These are phyloP conservation scores for Lentinula edodes DNA, from an alignment of 768 basidiomycete species.

Conservation along the genomic window DNA sequence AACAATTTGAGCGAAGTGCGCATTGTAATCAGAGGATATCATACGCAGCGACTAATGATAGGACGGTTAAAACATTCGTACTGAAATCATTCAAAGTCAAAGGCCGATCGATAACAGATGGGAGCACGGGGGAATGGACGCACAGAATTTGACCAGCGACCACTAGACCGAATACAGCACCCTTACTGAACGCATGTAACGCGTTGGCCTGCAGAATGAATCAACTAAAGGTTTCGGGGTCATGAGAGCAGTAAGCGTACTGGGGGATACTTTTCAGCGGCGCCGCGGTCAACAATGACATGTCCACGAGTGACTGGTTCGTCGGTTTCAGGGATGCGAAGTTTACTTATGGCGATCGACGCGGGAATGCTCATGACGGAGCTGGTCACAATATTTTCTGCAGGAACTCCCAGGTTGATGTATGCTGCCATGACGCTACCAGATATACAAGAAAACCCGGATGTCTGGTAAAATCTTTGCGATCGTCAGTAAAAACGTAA, in stretches of 20 bases:
- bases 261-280: conserved; percentile 42
- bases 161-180: conserved; percentile 78
- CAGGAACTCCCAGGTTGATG: conserved; percentile 69
- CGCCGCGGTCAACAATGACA: conserved; percentile 69
- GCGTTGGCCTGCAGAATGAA: conserved; percentile 51
- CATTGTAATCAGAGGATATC: conserved; percentile 10
- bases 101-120: background rate
- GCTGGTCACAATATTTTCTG: conserved; percentile 78
- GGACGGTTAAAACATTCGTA: conserved; percentile 79
- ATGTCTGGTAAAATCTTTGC: conserved; percentile 70
- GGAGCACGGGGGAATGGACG: background rate
- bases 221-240: background rate
- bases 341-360: conserved; percentile 87
- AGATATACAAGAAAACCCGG: conserved; percentile 90
- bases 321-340: conserved; percentile 79
- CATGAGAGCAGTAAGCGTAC: conserved; percentile 22
- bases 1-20: background rate
- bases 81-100: conserved; percentile 26
- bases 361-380: conserved; percentile 96
- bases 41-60: conserved; percentile 68
- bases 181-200: conserved; percentile 84
- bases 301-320: conserved; percentile 83
- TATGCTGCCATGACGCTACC: conserved; percentile 87
- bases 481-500: background rate
- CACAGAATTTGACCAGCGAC: conserved; percentile 28